Evolutionary conservation across 371 early-diverging fungal genomes (phyloP).

Genomic region (Mortierella sp.): DNA sequence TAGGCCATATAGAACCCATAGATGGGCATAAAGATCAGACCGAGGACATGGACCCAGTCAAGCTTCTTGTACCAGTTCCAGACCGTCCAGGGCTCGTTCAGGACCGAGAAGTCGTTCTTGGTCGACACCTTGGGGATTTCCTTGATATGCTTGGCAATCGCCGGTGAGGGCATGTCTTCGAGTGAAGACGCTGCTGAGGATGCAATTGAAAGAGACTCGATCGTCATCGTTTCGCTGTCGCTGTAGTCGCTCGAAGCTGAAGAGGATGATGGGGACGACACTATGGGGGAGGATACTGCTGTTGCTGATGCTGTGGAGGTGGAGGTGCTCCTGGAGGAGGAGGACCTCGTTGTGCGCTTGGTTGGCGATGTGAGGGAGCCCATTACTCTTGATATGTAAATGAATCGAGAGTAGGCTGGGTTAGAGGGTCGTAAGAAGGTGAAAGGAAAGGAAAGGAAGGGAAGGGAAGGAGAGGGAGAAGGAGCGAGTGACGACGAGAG

Average conservation of each 20-base stretch:
- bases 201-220: constrained; percentile 26
- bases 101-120: constrained; percentile 45
- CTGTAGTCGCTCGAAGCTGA: constrained; percentile 11
- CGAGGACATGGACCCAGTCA: constrained; percentile 85
- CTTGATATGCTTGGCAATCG: constrained; percentile 30
- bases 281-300: too few relatives aligned
- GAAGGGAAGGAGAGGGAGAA: neutral
- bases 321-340: neutral
- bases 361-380: constrained; percentile 15
- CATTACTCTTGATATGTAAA: neutral
- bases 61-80: constrained; percentile 69
- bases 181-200: constrained; percentile 17
- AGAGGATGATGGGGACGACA: neutral
- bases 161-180: constrained; percentile 9
- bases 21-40: constrained; percentile 81
- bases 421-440: constrained; percentile 1
- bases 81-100: constrained; percentile 48
- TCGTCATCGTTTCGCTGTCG: constrained; percentile 16
- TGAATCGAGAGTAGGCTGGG: neutral
- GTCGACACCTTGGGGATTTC: constrained; percentile 64
- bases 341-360: constrained; percentile 14
- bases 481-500: too few relatives aligned
- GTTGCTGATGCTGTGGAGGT: neutral
- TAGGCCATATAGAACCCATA: constrained; percentile 83
- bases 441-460: neutral